Evolutionary conservation across 352 stramenopile genomes (phyloP), one percentile per base, ranked within the genome.

Genomic region (Pythium oligandrum): DNA sequence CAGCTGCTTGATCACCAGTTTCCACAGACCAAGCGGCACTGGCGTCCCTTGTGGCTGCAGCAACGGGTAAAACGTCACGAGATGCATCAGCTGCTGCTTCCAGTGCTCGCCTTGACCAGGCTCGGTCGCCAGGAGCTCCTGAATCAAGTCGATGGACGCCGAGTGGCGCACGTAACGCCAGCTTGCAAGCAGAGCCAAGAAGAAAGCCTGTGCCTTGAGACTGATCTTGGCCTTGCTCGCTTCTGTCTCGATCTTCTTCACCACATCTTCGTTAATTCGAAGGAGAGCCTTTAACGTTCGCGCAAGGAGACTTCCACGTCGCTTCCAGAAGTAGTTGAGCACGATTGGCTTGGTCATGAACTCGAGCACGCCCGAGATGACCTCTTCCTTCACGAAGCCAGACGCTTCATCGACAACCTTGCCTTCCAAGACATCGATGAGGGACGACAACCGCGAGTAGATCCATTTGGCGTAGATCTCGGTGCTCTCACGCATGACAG

Each of bases 61-160:
- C 38, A 83, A 68, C 12, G 79, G 82, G 55, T 82, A 87, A 11
- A 92, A 53, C 39, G 64, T 68, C 17, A 86, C 82, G 31, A 92
- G 58, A 44, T 89, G 74, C 73, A 92, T 78, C 30, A 92, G 44
- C 30, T 90, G 82, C 31, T 86, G 73, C 60, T 88, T 87, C 82
- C 82, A 92, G 53, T 92, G 82, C 33, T 79, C 75, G 4, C 60
- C 59, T 3, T 58, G 12, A 3, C 55, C 30, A 17, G 73, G 73
- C 40, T 92, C 73, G 0, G 66, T 59, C 7, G 53, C 45, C 4
- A 88, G 6, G 6, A 89, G 26, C 12, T 61, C 47, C 26, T 64
- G 45, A 44, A 88, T 34, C 33, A 83, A 26, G 51, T 55, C 6
- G 6, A 61, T 31, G 6, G 37, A 40, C 48, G 43, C 8, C 55